Evolutionary conservation across 2,329 filamentous ascomycete species (phyloP), one percentile per base, ranked within the genome.

Genomic region (Taxawa tesnikishii): DNA sequence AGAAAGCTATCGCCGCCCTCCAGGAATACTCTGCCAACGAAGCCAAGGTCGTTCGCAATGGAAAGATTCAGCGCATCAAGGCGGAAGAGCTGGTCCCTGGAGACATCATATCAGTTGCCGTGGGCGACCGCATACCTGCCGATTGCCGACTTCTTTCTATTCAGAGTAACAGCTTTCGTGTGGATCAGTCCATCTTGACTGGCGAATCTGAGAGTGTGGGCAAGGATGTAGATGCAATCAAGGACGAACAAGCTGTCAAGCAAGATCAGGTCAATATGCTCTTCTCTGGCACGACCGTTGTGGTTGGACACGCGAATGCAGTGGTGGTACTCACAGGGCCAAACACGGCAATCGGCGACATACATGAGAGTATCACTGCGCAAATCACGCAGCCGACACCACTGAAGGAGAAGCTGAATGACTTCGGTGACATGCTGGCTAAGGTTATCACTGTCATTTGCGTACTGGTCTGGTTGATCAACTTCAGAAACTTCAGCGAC

Each of bases 11-110:
- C 55, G 87, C 90, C 15, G 90, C 90, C 27, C 73, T 98, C 36
- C 90, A 98, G 62, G 88, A 98, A 71, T 98, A 98, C 64, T 96
- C 88, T 17, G 90, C 90, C 51, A 98, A 96, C 60, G 84, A 94
- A 59, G 88, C 90, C 46, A 98, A 88, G 54, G 88, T 93, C 32
- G 59, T 94, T 37, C 82, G 90, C 49, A 78, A 88, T 62, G 85
- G 88, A 31, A 73, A 79, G 46, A 66, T 88, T 40, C 74, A 77
- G 43, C 75, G 81, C 44, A 65, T 98, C 62, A 93, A 90, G 67
- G 90, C 90, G n/a, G 90, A 98, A 50, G 85, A 96, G 43, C 63
- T 98, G 45, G 90, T 98, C 15, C 90, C 92, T 9, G 90, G 90
- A 49, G 90, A 98, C 54, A 75, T 98, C 37, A 69, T 98, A 34